phyloP scores from a whole-genome alignment of 2,329 filamentous ascomycete species.

The Dactylellina haptotyla region DNA sequence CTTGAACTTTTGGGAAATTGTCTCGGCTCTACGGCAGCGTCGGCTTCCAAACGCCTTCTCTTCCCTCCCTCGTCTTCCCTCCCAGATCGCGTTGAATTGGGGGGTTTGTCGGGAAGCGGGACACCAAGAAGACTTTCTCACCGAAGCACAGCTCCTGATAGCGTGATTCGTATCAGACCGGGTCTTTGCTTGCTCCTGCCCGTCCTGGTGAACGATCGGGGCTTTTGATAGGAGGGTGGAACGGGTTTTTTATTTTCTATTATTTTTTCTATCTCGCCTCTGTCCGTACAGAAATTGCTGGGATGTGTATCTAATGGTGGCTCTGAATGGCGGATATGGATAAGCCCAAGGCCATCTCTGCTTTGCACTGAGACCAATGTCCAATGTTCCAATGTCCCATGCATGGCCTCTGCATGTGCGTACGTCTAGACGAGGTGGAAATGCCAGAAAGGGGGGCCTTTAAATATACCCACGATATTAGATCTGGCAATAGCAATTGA shows the following conservation, averaged over 20 bases:
- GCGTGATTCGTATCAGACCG: constrained; percentile 4
- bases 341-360: no score
- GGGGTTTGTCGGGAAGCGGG: background rate
- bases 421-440: background rate
- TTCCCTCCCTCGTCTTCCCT: constrained; percentile 5
- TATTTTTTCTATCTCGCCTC: no score
- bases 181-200: constrained; percentile 11
- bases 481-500: no score
- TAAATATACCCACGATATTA: background rate
- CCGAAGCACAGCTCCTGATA: background rate
- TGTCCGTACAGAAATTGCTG: no score
- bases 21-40: constrained; percentile 54
- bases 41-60: constrained; percentile 42
- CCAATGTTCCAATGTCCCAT: no score
- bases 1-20: constrained; percentile 49
- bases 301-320: no score
- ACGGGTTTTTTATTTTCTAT: no score
- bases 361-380: no score
- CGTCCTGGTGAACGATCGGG: constrained; percentile 26
- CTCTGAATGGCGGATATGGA: constrained; percentile 22
- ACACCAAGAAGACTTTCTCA: background rate
- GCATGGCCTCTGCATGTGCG: no score
- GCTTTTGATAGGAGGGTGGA: background rate
- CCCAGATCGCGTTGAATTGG: background rate
- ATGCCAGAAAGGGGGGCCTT: background rate